A percentile compares a stretch with the other conserved stretches of the same genome.
Evolutionary conservation across 179 eudicot genomes (phyloP).

Genomic region (Drosera spatulata): DNA sequence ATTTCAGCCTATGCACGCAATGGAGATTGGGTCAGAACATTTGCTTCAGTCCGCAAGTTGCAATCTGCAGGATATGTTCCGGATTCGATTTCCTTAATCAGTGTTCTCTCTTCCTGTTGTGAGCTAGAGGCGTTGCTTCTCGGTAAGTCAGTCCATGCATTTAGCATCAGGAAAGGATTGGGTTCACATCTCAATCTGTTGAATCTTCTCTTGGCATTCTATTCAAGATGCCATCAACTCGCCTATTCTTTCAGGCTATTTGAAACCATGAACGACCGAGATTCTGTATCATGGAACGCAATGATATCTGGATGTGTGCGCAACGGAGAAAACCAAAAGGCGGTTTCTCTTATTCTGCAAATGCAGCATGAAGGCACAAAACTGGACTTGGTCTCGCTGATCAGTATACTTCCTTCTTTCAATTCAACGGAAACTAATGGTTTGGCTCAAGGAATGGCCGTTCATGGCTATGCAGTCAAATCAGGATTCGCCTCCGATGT

Average conservation of each 20-base stretch:
- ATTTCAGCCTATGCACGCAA: slow-evolving; percentile 42
- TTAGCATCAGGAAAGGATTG: slow-evolving; percentile 34
- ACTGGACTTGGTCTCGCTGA: slow-evolving; percentile 43
- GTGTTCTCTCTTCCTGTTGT: slow-evolving; percentile 50
- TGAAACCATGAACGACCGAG: slow-evolving; percentile 20
- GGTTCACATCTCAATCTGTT: slow-evolving; percentile 28
- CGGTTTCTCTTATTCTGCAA: slow-evolving; percentile 18
- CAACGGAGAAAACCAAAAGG: slow-evolving; percentile 23
- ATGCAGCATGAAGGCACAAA: slow-evolving; percentile 46
- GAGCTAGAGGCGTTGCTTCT: slow-evolving; percentile 21
- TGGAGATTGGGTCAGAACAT: slow-evolving; percentile 21
- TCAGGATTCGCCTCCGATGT: slow-evolving; percentile 33
- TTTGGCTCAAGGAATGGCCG: slow-evolving; percentile 35
- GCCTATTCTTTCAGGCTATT: slow-evolving; percentile 18
- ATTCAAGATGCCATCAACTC: slow-evolving; percentile 10
- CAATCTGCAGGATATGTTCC: slow-evolving; percentile 31
- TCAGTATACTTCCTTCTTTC: slow-evolving; percentile 46
- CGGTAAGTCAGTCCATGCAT: slow-evolving; percentile 65
- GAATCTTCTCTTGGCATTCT: slow-evolving; percentile 49
- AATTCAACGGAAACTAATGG: slow-evolving; percentile 9
- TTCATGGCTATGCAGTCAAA: slow-evolving; percentile 47
- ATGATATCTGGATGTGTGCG: slow-evolving; percentile 46
- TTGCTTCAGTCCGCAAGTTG: slow-evolving; percentile 40
- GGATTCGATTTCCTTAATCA: slow-evolving; percentile 39
- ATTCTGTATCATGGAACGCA: slow-evolving; percentile 56